Evolutionary conservation across 768 basidiomycete species (phyloP).

Genomic region (Fistulinella prunicolor): DNA sequence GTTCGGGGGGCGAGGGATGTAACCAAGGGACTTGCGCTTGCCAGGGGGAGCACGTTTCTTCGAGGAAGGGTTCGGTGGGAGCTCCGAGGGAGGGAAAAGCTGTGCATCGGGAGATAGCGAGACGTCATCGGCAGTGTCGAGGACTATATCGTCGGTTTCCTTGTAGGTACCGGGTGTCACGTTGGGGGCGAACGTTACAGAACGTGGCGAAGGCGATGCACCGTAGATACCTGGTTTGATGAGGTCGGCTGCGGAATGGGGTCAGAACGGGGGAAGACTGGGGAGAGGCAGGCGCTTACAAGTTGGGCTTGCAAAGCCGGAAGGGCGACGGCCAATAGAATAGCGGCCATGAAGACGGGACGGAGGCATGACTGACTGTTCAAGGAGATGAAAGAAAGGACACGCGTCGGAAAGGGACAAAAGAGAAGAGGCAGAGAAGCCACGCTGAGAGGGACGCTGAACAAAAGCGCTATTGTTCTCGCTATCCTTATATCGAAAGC

Average conservation of each 20-base stretch:
- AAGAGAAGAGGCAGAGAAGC: conserved; percentile 9
- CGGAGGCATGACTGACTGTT: conserved; percentile 18
- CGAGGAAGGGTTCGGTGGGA: conserved; percentile 36
- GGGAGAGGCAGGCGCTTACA: conserved; percentile 2
- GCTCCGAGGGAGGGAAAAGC: conserved; percentile 54
- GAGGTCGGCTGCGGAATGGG: conserved; percentile 27
- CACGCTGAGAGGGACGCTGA: too few relatives aligned
- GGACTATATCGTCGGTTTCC: conserved; percentile 30
- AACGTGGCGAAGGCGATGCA: conserved; percentile 39
- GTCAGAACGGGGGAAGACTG: background rate
- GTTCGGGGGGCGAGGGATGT: conserved; percentile 29
- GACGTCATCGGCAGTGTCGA: conserved; percentile 28
- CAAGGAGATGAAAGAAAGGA: too few relatives aligned
- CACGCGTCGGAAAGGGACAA: conserved; percentile 16
- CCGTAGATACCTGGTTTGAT: conserved; percentile 58
- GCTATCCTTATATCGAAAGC: too few relatives aligned
- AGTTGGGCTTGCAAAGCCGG: conserved; percentile 32
- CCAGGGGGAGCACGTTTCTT: conserved; percentile 55
- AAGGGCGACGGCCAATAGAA: conserved; percentile 41
- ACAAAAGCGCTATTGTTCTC: too few relatives aligned
- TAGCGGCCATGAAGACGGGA: conserved; percentile 19
- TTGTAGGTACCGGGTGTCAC: conserved; percentile 53
- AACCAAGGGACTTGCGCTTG: conserved; percentile 58
- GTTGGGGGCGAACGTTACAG: conserved; percentile 63
- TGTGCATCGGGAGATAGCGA: conserved; percentile 33